Conservation (phyloP, 2,329 filamentous ascomycete species). For the Escovopsis weberi region DNA sequence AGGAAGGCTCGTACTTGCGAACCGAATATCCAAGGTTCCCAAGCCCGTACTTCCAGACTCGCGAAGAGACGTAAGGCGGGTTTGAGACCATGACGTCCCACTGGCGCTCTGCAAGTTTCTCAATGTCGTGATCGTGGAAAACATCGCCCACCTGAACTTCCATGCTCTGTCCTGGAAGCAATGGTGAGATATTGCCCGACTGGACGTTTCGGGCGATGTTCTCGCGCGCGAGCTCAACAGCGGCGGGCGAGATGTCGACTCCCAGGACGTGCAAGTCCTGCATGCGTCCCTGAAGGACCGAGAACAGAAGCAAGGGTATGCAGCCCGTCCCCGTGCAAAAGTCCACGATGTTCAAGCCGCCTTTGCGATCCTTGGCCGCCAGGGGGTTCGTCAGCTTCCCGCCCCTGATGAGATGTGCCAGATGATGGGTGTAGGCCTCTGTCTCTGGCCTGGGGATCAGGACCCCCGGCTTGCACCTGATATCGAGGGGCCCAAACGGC, state of each 20-base stretch:
- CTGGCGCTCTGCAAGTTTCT: constrained; percentile 8
- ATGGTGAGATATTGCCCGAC: constrained; percentile 11
- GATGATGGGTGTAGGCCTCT: constrained; percentile 48
- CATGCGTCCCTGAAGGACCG: constrained; percentile 35
- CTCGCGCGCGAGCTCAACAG: constrained; percentile 47
- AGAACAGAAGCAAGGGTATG: constrained; percentile 64
- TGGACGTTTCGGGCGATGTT: constrained; percentile 44
- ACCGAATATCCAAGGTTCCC: constrained; percentile 54
- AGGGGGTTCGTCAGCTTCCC: constrained; percentile 4
- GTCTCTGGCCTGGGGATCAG: constrained; percentile 75
- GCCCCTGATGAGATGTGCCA: constrained; percentile 31
- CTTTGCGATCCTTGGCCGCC: constrained; percentile 1
- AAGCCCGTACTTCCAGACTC: constrained; percentile 23
- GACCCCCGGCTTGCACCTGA: constrained; percentile 62
- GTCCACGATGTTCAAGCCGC: constrained; percentile 53
- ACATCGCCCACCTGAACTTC: constrained; percentile 35
- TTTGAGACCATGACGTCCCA: constrained; percentile 70
- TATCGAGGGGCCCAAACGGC: constrained; percentile 72
- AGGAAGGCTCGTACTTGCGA: constrained; percentile 62
- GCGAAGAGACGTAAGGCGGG: constrained; percentile 73
- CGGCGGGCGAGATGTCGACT: constrained; percentile 55
- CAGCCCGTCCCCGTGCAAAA: constrained; percentile 86
- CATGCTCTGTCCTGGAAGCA: constrained; percentile 16
- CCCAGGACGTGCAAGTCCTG: constrained; percentile 41
- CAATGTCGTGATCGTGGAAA: constrained; percentile 28